Percentiles rank a stretch among this genome's conserved stretches.
phyloP scores from a whole-genome alignment of 164 flowering plant genomes.

The Magnolia sinica region DNA sequence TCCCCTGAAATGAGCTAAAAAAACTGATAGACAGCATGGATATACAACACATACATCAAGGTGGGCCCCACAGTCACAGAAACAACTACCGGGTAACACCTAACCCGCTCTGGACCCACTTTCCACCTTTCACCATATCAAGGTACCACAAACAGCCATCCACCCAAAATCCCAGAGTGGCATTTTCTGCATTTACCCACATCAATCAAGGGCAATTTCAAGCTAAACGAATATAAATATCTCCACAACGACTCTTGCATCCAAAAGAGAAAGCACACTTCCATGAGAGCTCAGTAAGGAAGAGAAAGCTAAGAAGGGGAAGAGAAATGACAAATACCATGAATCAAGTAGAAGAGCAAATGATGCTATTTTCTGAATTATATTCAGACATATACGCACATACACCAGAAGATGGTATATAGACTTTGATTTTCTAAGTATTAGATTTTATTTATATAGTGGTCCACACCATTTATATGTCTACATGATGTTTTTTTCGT shows the following conservation, averaged over 20 bases:
- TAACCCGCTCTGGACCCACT: not conserved
- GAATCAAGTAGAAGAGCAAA: conserved; percentile 21
- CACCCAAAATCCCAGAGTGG: not conserved
- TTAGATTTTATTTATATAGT: not conserved
- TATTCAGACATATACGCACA: conserved; percentile 31
- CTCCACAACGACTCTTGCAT: not conserved
- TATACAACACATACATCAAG: no score
- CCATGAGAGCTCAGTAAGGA: not conserved
- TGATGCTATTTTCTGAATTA: conserved; percentile 35
- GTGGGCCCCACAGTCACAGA: not conserved
- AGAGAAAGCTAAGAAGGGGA: not conserved
- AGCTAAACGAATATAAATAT: not conserved
- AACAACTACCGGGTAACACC: no score
- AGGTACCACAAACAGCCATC: not conserved
- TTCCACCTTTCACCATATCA: not conserved
- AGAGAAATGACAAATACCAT: not conserved
- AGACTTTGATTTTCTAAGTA: not conserved
- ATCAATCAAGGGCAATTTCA: not conserved
- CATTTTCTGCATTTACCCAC: not conserved
- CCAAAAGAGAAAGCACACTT: not conserved
- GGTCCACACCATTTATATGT: not conserved
- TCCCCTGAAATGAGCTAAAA: no score
- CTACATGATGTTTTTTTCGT: not conserved
- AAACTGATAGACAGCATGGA: not conserved
- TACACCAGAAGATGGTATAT: not conserved